Evolutionary conservation across 148 eudicot species (phyloP).

Genomic region (Rhododendron williamsianum): DNA sequence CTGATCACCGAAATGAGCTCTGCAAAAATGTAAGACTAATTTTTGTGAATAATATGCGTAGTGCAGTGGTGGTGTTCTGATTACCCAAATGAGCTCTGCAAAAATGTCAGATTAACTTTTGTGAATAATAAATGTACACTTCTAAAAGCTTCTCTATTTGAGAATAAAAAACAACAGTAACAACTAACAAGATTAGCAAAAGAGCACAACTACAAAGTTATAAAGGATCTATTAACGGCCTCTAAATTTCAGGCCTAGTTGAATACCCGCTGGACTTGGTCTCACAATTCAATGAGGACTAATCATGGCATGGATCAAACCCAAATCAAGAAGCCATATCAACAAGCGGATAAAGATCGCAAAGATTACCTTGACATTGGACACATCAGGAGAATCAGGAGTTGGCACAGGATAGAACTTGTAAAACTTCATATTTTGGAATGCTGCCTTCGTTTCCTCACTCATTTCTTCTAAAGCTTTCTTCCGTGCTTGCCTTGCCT

Average conservation of each 20-base stretch:
- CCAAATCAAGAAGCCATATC: background rate
- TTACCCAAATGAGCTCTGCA: background rate
- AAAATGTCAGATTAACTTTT: background rate
- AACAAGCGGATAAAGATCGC: background rate
- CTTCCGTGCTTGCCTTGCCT: slow-evolving; percentile 89
- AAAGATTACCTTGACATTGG: slow-evolving; percentile 66
- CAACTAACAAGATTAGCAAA: background rate
- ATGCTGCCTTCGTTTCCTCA: slow-evolving; percentile 64
- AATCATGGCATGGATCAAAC: background rate
- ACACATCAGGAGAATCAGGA: slow-evolving; percentile 80
- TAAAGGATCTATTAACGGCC: background rate
- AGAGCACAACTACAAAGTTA: background rate
- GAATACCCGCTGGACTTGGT: background rate
- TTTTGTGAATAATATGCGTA: background rate
- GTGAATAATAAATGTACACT: background rate
- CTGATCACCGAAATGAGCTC: background rate
- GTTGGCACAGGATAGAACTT: slow-evolving; percentile 84
- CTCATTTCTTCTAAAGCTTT: slow-evolving; percentile 79
- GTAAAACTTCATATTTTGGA: slow-evolving; percentile 66
- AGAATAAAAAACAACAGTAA: background rate
- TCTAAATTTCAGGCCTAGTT: background rate
- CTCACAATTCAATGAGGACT: background rate
- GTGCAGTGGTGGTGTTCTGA: background rate
- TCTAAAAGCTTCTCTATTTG: background rate
- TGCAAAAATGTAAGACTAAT: background rate